A percentile compares a stretch with the other conserved stretches of the same genome.
Evolutionary conservation across 352 stramenopile genomes (phyloP).

Genomic region (Globisporangium uncinulatum): DNA sequence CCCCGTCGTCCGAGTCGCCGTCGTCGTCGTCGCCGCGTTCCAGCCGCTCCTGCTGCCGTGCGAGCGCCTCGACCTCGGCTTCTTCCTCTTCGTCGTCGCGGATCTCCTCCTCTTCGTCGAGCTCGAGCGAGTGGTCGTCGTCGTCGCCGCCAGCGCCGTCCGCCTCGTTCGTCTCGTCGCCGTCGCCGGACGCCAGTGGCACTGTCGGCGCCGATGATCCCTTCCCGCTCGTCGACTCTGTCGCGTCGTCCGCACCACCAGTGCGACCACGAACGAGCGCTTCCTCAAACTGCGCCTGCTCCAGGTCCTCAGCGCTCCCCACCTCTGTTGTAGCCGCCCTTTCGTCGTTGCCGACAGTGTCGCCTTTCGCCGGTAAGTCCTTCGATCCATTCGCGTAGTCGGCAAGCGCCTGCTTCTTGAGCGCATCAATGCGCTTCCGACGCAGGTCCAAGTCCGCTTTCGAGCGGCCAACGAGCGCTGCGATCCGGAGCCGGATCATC

Average conservation of each 20-base stretch:
- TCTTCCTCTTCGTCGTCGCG: slow-evolving; percentile 11
- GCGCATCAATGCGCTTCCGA: slow-evolving; percentile 54
- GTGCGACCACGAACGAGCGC: slow-evolving; percentile 19
- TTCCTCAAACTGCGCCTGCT: slow-evolving; percentile 32
- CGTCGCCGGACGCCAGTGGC: slow-evolving; percentile 9
- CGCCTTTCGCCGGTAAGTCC: slow-evolving; percentile 4
- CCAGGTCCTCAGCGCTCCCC: slow-evolving; percentile 19
- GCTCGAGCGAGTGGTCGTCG: slow-evolving; percentile 26
- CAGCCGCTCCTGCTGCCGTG: slow-evolving; percentile 9
- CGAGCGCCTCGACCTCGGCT: slow-evolving; percentile 4
- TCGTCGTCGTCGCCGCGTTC: slow-evolving; percentile 12
- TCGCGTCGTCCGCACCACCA: too few species aligned
- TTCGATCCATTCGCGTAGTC: slow-evolving; percentile 29
- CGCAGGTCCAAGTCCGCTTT: slow-evolving; percentile 61
- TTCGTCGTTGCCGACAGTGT: slow-evolving; percentile 14
- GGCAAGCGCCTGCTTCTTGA: slow-evolving; percentile 66
- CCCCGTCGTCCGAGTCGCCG: slow-evolving; percentile 20
- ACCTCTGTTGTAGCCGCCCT: slow-evolving; percentile 15
- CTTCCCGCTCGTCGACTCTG: too few species aligned
- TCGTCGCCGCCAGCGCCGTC: slow-evolving; percentile 12
- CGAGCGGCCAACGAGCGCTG: slow-evolving; percentile 59
- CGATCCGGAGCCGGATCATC: slow-evolving; percentile 71
- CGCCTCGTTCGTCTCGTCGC: slow-evolving; percentile 15
- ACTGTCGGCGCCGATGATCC: slow-evolving; percentile 6
- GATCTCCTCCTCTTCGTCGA: slow-evolving; percentile 24